Evolutionary conservation across 108 stramenopile genomes (phyloP).

Genomic region (Cyclotella distinguenda): DNA sequence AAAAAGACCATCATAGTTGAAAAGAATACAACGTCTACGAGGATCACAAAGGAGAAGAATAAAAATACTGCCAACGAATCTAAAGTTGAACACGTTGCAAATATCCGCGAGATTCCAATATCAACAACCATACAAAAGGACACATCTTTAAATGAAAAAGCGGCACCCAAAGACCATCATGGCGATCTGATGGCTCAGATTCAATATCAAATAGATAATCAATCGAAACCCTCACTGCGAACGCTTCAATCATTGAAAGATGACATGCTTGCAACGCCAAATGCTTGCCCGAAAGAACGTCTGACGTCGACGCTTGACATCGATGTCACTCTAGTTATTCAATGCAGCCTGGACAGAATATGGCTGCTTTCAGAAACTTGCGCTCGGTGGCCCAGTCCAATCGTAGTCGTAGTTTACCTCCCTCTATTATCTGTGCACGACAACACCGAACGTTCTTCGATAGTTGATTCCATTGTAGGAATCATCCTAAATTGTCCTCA

Average conservation of each 20-base stretch:
- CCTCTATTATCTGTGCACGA: constrained; percentile 19
- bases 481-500: constrained; percentile 55
- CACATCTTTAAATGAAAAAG: neutral
- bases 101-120: too few species aligned
- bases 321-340: constrained; percentile 60
- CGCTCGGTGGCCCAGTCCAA: constrained; percentile 71
- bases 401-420: constrained; percentile 66
- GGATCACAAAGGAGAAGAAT: too few species aligned
- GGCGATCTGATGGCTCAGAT: constrained; percentile 23
- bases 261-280: constrained; percentile 23
- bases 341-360: constrained; percentile 68
- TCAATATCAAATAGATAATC: constrained; percentile 27
- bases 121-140: too few species aligned
- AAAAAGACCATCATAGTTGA: neutral
- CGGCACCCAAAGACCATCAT: constrained; percentile 1
- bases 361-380: constrained; percentile 78
- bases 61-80: too few species aligned
- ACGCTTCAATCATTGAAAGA: constrained; percentile 27
- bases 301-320: constrained; percentile 17
- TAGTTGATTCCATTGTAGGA: constrained; percentile 30
- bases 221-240: constrained; percentile 6
- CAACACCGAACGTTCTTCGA: constrained; percentile 3
- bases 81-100: too few species aligned
- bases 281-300: constrained; percentile 39
- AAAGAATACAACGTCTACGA: neutral